Evolutionary conservation across 2,329 filamentous ascomycete species (phyloP), one percentile per base, ranked within the genome.

Genomic region (Pseudogymnoascus sp.): DNA sequence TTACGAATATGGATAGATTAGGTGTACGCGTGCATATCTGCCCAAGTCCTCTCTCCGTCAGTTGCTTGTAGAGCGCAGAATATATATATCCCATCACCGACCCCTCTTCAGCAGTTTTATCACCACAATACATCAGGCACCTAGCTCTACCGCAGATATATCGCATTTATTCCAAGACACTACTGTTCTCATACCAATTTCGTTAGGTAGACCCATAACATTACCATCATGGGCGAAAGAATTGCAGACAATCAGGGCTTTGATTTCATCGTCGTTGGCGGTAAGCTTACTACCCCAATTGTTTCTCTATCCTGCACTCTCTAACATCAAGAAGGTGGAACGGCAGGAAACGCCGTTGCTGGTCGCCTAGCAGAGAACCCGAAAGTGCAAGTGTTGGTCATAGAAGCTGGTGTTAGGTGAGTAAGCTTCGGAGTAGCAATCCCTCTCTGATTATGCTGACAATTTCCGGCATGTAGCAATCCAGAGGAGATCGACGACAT

Each of bases 301-400:
- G n/a, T 16, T 38, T 14, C n/a, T n/a, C 37, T 6, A 38, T 38
- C 2, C n/a, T 38, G 7, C 14, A 16, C 37, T 8, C 35, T 38
- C 37, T 38, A 38, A 38, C 37, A 16, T 38, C 37, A 38, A 38
- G n/a, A 38, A 38, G 37, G 37, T 38, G 79, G 80, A 33, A 82
- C 80, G 4, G 78, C 80, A 24, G 80, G 80, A 19, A 77, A 75
- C 61, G 75, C 75, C 5, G 75, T 85, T 22, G 82, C 82, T 8
- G 77, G 77, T 11, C 79, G 82, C 26, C 76, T 84, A 4, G 79
- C 82, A 1, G 78, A 84, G 67, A 79, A 79, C 41, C 74, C 77
- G 3, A 75, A 81, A 4, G 79, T 81, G 33, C 73, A 71, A 12
- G 67, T 82, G 37, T 74, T 82, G 4, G 68, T 83, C 22, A 70